Conservation (phyloP, 139 green algal species). For the Haematococcus sp. region DNA sequence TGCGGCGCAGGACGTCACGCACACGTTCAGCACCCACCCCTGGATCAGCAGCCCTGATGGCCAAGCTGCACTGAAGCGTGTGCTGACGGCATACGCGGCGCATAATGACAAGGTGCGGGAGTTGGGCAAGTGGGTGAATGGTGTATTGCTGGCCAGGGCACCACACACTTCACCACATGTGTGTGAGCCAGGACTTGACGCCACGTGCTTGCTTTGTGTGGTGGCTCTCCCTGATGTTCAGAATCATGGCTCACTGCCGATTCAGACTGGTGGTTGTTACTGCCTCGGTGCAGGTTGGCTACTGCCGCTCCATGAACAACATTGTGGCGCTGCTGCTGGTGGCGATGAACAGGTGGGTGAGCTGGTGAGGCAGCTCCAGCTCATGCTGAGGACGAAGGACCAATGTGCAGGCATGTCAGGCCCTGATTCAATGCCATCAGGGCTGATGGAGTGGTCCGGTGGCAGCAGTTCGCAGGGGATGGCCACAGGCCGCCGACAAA, state of each 20-base stretch:
- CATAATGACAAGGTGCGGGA: slow-evolving; percentile 63
- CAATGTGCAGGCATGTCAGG: background rate
- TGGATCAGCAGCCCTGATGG: slow-evolving; percentile 61
- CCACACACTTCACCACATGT: no score
- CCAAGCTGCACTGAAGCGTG: slow-evolving; percentile 54
- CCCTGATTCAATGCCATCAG: no score
- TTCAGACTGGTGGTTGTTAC: no score
- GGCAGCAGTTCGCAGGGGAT: no score
- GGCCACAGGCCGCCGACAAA: no score
- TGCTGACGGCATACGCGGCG: slow-evolving; percentile 71
- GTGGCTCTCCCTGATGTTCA: no score
- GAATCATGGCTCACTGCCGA: no score
- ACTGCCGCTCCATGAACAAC: slow-evolving; percentile 67
- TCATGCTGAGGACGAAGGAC: background rate
- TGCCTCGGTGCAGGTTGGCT: slow-evolving; percentile 38
- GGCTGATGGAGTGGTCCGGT: no score
- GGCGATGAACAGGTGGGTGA: slow-evolving; percentile 40
- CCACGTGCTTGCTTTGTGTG: no score
- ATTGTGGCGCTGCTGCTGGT: slow-evolving; percentile 78
- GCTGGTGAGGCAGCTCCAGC: background rate
- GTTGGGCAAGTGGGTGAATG: no score
- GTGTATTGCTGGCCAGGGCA: no score
- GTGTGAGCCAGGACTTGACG: no score
- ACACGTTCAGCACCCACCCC: slow-evolving; percentile 73
- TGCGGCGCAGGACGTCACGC: slow-evolving; percentile 60